A percentile compares a stretch with the other conserved stretches of the same genome.
Evolutionary conservation across 1,284 basidiomycete genomes (phyloP).

Genomic region (Gymnopus androsaceus): DNA sequence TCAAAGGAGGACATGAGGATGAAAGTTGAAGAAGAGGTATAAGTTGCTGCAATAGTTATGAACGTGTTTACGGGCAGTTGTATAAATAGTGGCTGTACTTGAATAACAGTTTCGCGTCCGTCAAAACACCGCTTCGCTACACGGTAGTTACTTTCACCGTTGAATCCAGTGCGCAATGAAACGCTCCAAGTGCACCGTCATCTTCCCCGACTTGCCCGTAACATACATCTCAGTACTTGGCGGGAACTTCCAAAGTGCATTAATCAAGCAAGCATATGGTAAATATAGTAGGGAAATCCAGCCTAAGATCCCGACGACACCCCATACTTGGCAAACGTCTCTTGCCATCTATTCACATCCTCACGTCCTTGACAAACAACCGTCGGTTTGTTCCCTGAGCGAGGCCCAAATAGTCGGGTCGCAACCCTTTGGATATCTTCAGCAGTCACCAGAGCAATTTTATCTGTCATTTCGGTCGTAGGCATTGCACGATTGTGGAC

Average conservation of each 20-base stretch:
- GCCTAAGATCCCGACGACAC: constrained; percentile 34
- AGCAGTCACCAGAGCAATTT: constrained; percentile 82
- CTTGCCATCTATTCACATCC: constrained; percentile 58
- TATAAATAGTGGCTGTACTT: not conserved
- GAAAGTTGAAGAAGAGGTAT: constrained; percentile 6
- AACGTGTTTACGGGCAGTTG: not conserved
- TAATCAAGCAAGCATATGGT: too few species aligned
- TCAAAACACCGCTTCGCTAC: too few species aligned
- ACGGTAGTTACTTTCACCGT: too few species aligned
- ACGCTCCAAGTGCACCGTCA: too few species aligned
- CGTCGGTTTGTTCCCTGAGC: constrained; percentile 64
- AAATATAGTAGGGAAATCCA: not conserved
- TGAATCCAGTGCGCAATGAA: too few species aligned
- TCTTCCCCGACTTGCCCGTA: too few species aligned
- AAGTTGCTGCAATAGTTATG: constrained; percentile 5
- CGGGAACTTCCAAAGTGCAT: too few species aligned
- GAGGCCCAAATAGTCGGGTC: constrained; percentile 66
- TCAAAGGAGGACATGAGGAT: constrained; percentile 46
- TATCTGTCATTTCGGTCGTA: constrained; percentile 89
- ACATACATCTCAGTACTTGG: too few species aligned
- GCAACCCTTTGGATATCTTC: constrained; percentile 77
- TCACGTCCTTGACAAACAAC: constrained; percentile 76
- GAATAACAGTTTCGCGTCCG: too few species aligned
- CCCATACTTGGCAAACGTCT: constrained; percentile 68
- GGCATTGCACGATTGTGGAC: constrained; percentile 90